These are phyloP conservation scores for Pichia rugopelliculosa DNA, from an alignment of 805 yeast genomes.

Conservation along the genomic window DNA sequence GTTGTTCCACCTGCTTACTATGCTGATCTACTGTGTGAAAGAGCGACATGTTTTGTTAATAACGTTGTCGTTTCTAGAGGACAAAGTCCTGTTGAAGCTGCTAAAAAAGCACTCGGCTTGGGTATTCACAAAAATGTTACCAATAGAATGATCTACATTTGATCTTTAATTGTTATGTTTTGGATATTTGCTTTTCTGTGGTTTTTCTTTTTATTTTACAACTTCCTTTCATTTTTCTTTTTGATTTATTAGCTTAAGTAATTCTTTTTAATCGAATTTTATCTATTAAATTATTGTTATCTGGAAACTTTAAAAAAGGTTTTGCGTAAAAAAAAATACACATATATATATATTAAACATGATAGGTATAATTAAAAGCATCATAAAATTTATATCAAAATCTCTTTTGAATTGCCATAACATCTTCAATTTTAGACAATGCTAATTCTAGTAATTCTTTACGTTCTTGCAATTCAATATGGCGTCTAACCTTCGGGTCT, in stretches of 20 bases:
- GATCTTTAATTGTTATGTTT: background rate
- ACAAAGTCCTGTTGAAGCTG: slow-evolving; percentile 14
- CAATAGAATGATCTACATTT: slow-evolving; percentile 18
- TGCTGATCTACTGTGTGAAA: slow-evolving; percentile 26
- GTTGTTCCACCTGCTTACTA: slow-evolving; percentile 30
- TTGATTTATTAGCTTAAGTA: no score
- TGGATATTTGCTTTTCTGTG: no score
- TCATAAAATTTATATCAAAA: background rate
- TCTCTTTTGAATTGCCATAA: slow-evolving; percentile 55
- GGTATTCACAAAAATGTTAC: slow-evolving; percentile 19
- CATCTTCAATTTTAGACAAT: slow-evolving; percentile 73
- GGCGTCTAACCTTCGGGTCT: slow-evolving; percentile 84
- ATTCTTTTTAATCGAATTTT: no score
- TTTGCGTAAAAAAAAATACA: no score
- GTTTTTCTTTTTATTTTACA: no score
- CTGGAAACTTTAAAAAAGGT: no score
- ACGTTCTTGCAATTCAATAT: slow-evolving; percentile 88
- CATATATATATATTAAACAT: no score
- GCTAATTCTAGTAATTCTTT: slow-evolving; percentile 86
- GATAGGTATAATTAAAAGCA: no score
- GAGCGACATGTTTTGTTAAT: slow-evolving; percentile 22
- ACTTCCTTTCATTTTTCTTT: background rate
- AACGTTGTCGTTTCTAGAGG: slow-evolving; percentile 6
- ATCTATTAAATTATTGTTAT: no score
- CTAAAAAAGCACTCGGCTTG: slow-evolving; percentile 12